These are phyloP conservation scores for Suaeda aralocaspica DNA, from an alignment of 148 eudicot species.

Conservation along the genomic window DNA sequence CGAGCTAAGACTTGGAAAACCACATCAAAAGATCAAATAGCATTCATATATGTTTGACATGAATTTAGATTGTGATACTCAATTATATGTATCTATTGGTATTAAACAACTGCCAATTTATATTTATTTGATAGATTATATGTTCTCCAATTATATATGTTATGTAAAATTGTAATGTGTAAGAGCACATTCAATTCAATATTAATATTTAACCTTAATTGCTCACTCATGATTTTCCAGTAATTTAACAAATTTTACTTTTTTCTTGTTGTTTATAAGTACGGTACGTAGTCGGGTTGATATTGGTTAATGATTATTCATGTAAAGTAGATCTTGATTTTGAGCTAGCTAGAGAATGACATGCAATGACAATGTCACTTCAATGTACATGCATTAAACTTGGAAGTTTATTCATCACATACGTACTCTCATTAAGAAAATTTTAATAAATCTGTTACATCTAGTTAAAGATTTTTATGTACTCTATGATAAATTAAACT, in stretches of 20 bases:
- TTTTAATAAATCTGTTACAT: no score
- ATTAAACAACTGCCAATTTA: not conserved
- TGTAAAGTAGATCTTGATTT: not conserved
- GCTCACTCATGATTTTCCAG: no score
- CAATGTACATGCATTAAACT: slow-evolving; percentile 9
- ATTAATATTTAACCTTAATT: no score
- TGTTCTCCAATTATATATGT: not conserved
- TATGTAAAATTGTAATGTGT: not conserved
- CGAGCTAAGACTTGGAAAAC: slow-evolving; percentile 78
- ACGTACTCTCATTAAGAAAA: no score
- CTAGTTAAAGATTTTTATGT: no score
- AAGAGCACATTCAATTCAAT: not conserved
- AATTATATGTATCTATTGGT: not conserved
- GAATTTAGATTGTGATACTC: not conserved
- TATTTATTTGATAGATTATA: not conserved
- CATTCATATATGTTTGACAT: not conserved
- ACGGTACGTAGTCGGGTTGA: no score
- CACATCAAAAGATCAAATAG: slow-evolving; percentile 20
- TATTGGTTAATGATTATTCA: no score
- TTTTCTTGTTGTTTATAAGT: no score
- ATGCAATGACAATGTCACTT: slow-evolving; percentile 20
- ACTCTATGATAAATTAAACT: no score
- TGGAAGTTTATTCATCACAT: not conserved
- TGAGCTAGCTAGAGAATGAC: slow-evolving; percentile 8
- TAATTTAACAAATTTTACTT: no score